Evolutionary conservation across 169 alveolate genomes (phyloP), one percentile per base, ranked within the genome.

Genomic region (Theileria parva): DNA sequence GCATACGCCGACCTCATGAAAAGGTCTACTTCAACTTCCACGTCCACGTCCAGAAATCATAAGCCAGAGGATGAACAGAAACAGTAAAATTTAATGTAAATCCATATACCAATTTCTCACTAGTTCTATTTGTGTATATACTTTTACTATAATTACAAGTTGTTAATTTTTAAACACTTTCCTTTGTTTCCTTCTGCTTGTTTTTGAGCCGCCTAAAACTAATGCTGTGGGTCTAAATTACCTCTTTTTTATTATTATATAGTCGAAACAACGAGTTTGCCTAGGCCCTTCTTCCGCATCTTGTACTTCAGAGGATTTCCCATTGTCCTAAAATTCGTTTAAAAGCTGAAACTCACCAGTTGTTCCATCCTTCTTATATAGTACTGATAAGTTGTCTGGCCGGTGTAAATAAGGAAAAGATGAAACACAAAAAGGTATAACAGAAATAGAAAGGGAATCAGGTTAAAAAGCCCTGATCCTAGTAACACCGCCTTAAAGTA

Each of bases 1-100:
- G 77, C 64, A 4, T 68, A 68, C 77, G 77, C 77, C 4, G 77
- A 68, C 77, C 60, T 68, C 64, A 51, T 68, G 64, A 68, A 27
- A 39, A n/a, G 61, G 28, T 2, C 28, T 5, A 7, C 74, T 65
- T 28, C 57, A 19, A 19, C 50, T 23, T 39, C 11, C 5, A 2
- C 27, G 60, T n/a, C 71, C 71, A 63, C 71, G 1, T 48, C 30
- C 44, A 59, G 13, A 19, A 37, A 51, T 23, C 50, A 32, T 12
- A 21, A 63, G 50, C 9, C 17, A 13, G 25, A 63, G 2, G 19
- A 32, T 6, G 71, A 63, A 39, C 15, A 60, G 68, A 21, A n/a
- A 30, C 13, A 30, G 17, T 63, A 8, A 15, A 63, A 5, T 63
- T 63, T 63, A 63, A 63, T 21, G 7, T 25, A 8, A 28, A 63